Evolutionary conservation across 345 rosid species (phyloP).

Genomic region (Hevea brasiliensis): DNA sequence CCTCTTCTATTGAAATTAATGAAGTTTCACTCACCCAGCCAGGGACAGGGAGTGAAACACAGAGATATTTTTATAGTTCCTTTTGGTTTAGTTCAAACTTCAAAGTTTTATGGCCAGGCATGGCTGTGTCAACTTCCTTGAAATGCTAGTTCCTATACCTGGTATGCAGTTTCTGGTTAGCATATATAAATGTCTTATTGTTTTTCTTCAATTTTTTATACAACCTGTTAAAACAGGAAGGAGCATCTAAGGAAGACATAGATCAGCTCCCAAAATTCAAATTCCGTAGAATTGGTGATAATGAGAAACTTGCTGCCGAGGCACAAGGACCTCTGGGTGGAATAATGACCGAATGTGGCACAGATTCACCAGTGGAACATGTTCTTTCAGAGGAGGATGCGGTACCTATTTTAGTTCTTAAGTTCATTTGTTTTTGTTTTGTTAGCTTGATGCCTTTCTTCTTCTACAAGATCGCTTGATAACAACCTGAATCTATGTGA

Average conservation of each 20-base stretch:
- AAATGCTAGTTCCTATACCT: neutral
- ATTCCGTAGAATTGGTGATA: slow-evolving; percentile 46
- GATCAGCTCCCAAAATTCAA: slow-evolving; percentile 75
- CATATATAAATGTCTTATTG: neutral
- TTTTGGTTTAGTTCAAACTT: neutral
- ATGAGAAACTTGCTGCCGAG: slow-evolving; percentile 48
- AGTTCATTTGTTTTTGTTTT: slow-evolving; percentile 1
- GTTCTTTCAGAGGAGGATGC: slow-evolving; percentile 74
- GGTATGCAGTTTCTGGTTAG: neutral
- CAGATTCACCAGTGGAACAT: slow-evolving; percentile 68
- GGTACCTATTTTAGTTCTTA: slow-evolving; percentile 40
- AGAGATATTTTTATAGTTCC: neutral
- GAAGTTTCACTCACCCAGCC: neutral
- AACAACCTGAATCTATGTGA: neutral
- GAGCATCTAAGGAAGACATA: slow-evolving; percentile 90
- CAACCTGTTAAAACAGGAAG: slow-evolving; percentile 61
- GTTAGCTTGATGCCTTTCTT: neutral
- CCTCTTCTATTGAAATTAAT: neutral
- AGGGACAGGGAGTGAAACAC: neutral
- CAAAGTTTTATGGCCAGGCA: neutral
- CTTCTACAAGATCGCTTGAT: neutral
- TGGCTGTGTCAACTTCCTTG: neutral
- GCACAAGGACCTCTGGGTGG: slow-evolving; percentile 59
- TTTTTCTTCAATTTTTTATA: neutral
- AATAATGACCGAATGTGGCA: slow-evolving; percentile 78